Evolutionary conservation across 192 early-diverging fungal species (phyloP), one percentile per base, ranked within the genome.

Genomic region (Lobosporangium transversale): DNA sequence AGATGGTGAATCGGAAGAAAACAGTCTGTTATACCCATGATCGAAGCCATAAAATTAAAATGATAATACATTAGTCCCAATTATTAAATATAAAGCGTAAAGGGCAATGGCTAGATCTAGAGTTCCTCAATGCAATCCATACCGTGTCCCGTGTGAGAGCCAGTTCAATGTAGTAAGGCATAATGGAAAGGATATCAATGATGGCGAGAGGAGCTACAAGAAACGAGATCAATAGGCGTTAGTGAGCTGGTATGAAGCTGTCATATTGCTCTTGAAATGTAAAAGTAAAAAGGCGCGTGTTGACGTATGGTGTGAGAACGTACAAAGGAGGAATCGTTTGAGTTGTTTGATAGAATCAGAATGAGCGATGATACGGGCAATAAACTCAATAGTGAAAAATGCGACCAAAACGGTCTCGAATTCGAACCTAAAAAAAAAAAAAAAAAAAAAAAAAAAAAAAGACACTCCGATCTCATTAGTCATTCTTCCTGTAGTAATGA

Each of bases 1-100:
- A 68, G 50, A 92, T 92, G n/a, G 92, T 93, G 80, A 93, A 92
- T 12, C 92, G 87, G 71, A 93, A 93, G 66, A 89, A 90, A 57
- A 89, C 91, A 10, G 89, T 89, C 76, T 85, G 73, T 12, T 17
- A 9, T 37, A 26, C 45, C 27, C 15, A 30, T 54, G 30, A 21
- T 11, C 49, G 23, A 50, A 4, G 23, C n/a, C n/a, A n/a, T n/a
- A n/a, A n/a, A n/a, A n/a, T n/a, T n/a, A n/a, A n/a, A n/a, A n/a
- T n/a, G n/a, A n/a, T n/a, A n/a, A n/a, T n/a, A n/a, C n/a, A n/a
- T n/a, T n/a, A n/a, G n/a, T n/a, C n/a, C n/a, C n/a, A n/a, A n/a
- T n/a, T n/a, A n/a, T n/a, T n/a, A n/a, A n/a, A n/a, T n/a, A n/a
- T n/a, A n/a, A n/a, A n/a, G n/a, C n/a, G n/a, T n/a, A n/a, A n/a